Evolutionary conservation across 129 eudicot species (phyloP), one percentile per base, ranked within the genome.

Genomic region (Ambrosia trifida): DNA sequence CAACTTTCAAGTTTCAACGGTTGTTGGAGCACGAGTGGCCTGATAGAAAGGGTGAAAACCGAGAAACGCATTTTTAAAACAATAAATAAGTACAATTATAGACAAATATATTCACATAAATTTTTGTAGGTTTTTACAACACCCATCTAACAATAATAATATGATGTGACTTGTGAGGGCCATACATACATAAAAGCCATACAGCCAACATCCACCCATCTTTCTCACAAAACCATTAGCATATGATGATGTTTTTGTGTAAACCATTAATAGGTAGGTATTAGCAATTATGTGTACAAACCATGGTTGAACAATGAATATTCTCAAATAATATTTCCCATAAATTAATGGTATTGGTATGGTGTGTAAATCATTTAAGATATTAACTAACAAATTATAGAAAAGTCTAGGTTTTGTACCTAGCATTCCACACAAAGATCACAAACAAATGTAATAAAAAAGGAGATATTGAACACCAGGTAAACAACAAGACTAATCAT

Each of bases 391-490:
- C 38, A 24, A 58, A 24, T 24, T 58, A 35, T 62, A 13, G 16
- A 45, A 35, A 68, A 57, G 70, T 47, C 70, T 68, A 32, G 47
- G 8, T 40, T n/a, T 62, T 62, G 76, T 77, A 76, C 76, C 72
- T 30, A 7, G 32, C 6, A 52, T 11, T 65, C 28, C 58, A 70
- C 72, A 77, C 76, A 77, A 8, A 78, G 61, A 70, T 51, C 76
- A 78, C 40, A 70, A 77, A 36, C 16, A 69, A 59, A 50, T 70
- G 49, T 58, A 67, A 61, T 62, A 69, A 30, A 60, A 31, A 69
- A 38, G 31, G n/a, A 69, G 77, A 78, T 78, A 70, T 70, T 70
- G 60, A 78, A 64, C 24, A 61, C 59, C 40, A 41, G 58, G 52
- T 51, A 41, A 78, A 52, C 43, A 63, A 78, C 68, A 63, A 78